A percentile compares a stretch with the other conserved stretches of the same genome.
Conservation (phyloP, 495 filamentous ascomycete genomes). For the Poronia punctata region DNA sequence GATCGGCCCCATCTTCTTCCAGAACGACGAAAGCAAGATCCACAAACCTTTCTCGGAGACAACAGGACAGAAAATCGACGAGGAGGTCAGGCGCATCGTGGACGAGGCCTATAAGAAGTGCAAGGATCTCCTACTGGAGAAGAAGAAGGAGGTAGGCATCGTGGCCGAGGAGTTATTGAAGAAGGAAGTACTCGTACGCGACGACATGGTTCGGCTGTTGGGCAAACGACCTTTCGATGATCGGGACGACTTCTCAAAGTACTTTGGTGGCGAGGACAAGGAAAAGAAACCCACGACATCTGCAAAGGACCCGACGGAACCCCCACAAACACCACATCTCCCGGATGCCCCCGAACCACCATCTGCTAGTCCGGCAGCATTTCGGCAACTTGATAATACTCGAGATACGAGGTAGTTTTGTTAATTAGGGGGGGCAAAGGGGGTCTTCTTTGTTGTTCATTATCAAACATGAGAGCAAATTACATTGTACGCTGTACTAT, state of each 20-base stretch:
- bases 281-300: slow-evolving; percentile 9
- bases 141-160: slow-evolving; percentile 80
- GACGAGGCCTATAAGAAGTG: slow-evolving; percentile 89
- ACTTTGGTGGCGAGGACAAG: slow-evolving; percentile 58
- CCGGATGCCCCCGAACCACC: slow-evolving; percentile 23
- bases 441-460: too few relatives aligned
- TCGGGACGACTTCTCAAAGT: slow-evolving; percentile 83
- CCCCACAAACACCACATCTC: slow-evolving; percentile 13
- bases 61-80: slow-evolving; percentile 84
- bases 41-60: slow-evolving; percentile 95
- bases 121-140: slow-evolving; percentile 69
- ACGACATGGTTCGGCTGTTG: slow-evolving; percentile 84
- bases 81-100: slow-evolving; percentile 82
- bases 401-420: too few relatives aligned
- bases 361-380: slow-evolving; percentile 17
- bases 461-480: too few relatives aligned
- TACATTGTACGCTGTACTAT: too few relatives aligned
- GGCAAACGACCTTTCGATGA: slow-evolving; percentile 78
- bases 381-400: slow-evolving; percentile 13
- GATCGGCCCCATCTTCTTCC: slow-evolving; percentile 84
- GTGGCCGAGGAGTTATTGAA: slow-evolving; percentile 87
- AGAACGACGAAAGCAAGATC: slow-evolving; percentile 67
- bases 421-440: too few relatives aligned
- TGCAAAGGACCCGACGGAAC: slow-evolving; percentile 8
- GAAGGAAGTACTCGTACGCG: slow-evolving; percentile 85